Evolutionary conservation across 208 protist genomes (phyloP).

Genomic region (Wallacemonas rigidus): DNA sequence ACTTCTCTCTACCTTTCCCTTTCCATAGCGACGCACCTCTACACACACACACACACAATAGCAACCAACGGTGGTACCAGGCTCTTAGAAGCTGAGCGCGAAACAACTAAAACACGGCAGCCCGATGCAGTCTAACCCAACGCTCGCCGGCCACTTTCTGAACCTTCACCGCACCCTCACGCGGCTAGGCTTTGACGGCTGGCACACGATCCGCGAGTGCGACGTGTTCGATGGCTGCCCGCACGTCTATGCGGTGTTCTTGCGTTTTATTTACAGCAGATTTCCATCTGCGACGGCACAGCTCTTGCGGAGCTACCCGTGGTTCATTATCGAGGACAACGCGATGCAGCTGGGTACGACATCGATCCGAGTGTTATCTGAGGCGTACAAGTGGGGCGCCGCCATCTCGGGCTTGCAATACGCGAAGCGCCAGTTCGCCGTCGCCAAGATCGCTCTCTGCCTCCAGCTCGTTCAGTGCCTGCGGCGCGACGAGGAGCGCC

Average conservation of each 20-base stretch:
- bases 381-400: constrained; percentile 9
- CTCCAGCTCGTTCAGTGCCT: constrained; percentile 29
- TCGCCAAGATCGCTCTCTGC: constrained; percentile 46
- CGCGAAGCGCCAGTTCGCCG: constrained; percentile 34
- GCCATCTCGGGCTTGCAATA: constrained; percentile 40
- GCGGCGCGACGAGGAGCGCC: background rate
- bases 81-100: background rate
- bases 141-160: constrained; percentile 24
- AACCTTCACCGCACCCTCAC: constrained; percentile 44
- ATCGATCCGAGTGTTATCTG: constrained; percentile 31
- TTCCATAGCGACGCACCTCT: too few relatives aligned
- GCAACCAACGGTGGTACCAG: too few relatives aligned
- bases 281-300: constrained; percentile 29
- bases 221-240: constrained; percentile 51
- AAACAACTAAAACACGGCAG: background rate
- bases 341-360: constrained; percentile 27
- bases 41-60: too few relatives aligned
- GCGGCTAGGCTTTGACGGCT: constrained; percentile 42
- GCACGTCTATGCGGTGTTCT: constrained; percentile 40
- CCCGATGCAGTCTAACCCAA: background rate
- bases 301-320: constrained; percentile 39
- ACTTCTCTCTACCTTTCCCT: too few relatives aligned
- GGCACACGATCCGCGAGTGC: constrained; percentile 33
- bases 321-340: constrained; percentile 54
- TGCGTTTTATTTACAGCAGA: constrained; percentile 44